Evolutionary conservation across 345 rosid genomes (phyloP), one percentile per base, ranked within the genome.

Genomic region (Hibiscus syriacus): DNA sequence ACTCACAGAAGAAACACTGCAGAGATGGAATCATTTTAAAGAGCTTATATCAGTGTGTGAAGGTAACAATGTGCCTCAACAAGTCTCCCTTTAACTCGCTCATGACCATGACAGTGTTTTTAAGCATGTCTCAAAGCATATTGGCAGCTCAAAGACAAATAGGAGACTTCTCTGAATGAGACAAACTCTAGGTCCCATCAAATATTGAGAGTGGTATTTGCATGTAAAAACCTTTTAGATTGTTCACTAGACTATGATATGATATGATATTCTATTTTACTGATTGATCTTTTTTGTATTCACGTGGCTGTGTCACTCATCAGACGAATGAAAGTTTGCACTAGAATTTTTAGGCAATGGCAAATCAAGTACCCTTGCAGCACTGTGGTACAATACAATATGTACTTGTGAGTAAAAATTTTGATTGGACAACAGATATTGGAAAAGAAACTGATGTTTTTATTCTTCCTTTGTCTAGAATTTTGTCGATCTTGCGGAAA

Each of bases 141-240:
- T 76, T 70, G 69, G 81, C 87, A 94, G 97, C 97, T 74, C 97
- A 93, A 80, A 84, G 98, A 68, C 96, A 93, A 66, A 85, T 90
- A 55, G 96, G 96, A 65, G n/a, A n/a, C n/a, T n/a, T n/a, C n/a
- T n/a, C n/a, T n/a, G n/a, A n/a, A n/a, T n/a, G n/a, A n/a, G 76
- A 78, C 86, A 72, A 93, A 97, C 80, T 93, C 97, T 69, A 87
- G 97, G 77, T 94, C 99, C 58, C 99, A 94, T 82, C 95, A 94
- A 88, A 94, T 93, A 73, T 70, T 93, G 79, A 89, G 90, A 80
- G 62, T 93, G 96, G 98, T 93, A 87, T 17, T 74, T 76, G 43
- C 64, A 46, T 64, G 25, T 22, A 22, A 30, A 67, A n/a, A 55
- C 30, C 64, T 66, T 69, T 14, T n/a, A 26, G 11, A 60, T 20